Evolutionary conservation across 257 asterid genomes (phyloP), one percentile per base, ranked within the genome.

Genomic region (Agastache rugosa): DNA sequence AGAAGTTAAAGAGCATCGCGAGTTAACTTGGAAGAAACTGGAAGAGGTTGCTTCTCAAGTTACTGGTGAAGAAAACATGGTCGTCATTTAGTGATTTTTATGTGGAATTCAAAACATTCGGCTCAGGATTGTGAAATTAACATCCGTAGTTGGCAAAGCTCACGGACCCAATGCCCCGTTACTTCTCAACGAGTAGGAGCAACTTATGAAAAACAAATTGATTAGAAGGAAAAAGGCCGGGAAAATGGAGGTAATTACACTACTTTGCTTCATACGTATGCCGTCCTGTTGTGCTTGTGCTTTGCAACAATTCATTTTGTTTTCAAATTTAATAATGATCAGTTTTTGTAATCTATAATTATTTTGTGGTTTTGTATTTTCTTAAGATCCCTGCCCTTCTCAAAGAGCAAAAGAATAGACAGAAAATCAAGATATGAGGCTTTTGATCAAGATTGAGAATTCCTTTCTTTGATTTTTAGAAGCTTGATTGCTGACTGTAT

Each of bases 1-100:
- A 48, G 78, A 81, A 76, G 34, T 78, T 12, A 82, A 85, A 75
- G 93, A 85, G 79, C 85, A 83, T 74, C 90, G 95, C 0, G 73
- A 75, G 72, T 76, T 77, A 64, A 62, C 84, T 23, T 93, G 97
- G 98, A 90, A 85, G 85, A 89, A 82, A 87, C 85, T 93, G 22
- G 97, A 93, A 85, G 92, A 87, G 78, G 93, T 85, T 58, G 97
- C 92, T 63, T 71, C 80, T 69, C 77, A 76, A 81, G 79, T 39
- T 63, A 69, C 80, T 17, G 67, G 63, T 56, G 80, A 45, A 73
- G 77, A 70, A 41, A 50, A 35, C 58, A 77, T 69, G 80, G 74
- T 67, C 58, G 48, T 41, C 41, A 37, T 56, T 39, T 81, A 72
- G 76, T 44, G 44, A 73, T 74, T 66, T 54, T 60, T 23, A 35